Conservation (phyloP, 2,329 filamentous ascomycete species). For the Aspergillus hortae region DNA sequence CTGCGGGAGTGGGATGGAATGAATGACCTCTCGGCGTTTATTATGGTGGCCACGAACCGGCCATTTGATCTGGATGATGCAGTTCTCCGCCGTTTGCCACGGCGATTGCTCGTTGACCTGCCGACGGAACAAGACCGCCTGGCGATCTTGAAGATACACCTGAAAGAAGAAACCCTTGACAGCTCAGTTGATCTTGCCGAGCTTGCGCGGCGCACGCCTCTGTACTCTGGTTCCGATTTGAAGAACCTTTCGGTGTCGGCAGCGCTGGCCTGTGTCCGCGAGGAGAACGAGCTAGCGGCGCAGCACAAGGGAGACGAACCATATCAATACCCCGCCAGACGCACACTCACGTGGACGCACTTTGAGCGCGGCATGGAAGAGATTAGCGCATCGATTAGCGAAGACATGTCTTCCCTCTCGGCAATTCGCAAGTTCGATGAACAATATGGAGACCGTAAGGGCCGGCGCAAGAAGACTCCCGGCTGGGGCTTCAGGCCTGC, state of each 20-base stretch:
- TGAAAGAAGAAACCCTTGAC: constrained; percentile 46
- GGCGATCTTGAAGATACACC: constrained; percentile 48
- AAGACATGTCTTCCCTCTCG: constrained; percentile 83
- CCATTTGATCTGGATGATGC: constrained; percentile 83
- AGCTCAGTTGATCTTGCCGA: constrained; percentile 39
- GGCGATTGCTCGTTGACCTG: constrained; percentile 48
- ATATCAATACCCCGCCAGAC: constrained; percentile 65
- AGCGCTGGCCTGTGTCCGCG: constrained; percentile 47
- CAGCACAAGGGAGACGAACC: constrained; percentile 35
- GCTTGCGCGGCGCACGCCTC: constrained; percentile 44
- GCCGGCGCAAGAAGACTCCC: constrained; percentile 57
- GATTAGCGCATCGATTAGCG: constrained; percentile 86
- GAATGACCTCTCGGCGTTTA: constrained; percentile 77
- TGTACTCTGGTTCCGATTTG: constrained; percentile 52
- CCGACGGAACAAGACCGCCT: constrained; percentile 44
- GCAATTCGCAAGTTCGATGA: constrained; percentile 95
- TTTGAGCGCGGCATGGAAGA: constrained; percentile 84
- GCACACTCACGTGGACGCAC: constrained; percentile 64
- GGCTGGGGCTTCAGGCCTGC: constrained; percentile 50
- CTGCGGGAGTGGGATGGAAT: constrained; percentile 96
- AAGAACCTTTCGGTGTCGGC: constrained; percentile 51
- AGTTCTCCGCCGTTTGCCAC: constrained; percentile 49
- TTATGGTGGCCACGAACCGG: constrained; percentile 96
- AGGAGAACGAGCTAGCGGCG: constrained; percentile 42
- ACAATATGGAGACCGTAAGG: constrained; percentile 80